phyloP scores from a whole-genome alignment of 2,329 filamentous ascomycete genomes.

The Aureobasidium sp. region DNA sequence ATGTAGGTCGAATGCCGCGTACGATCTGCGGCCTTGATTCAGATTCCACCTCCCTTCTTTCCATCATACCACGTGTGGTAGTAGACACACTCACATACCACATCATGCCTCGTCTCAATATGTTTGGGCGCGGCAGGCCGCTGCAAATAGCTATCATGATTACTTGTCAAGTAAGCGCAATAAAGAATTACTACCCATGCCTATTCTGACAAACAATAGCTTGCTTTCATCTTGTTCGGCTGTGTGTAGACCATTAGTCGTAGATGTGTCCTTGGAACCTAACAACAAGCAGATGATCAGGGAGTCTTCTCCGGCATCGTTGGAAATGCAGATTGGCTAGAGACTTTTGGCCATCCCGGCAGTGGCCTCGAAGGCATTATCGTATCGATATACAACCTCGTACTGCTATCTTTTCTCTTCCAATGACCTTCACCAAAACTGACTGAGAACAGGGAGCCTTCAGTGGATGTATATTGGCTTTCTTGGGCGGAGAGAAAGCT shows the following conservation, averaged over 20 bases:
- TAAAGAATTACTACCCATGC: neutral
- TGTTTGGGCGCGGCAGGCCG: constrained; percentile 25
- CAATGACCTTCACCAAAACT: no score
- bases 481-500: constrained; percentile 32
- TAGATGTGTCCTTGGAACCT: neutral
- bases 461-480: constrained; percentile 32
- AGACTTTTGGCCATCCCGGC: constrained; percentile 35
- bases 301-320: constrained; percentile 36
- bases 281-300: constrained; percentile 21
- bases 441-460: constrained; percentile 22
- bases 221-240: constrained; percentile 29
- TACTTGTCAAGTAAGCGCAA: constrained; percentile 22
- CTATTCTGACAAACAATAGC: neutral
- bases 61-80: neutral
- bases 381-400: constrained; percentile 37
- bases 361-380: constrained; percentile 37
- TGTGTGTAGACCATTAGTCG: constrained; percentile 21
- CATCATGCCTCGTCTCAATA: constrained; percentile 20
- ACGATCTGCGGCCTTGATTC: neutral
- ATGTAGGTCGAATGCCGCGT: neutral
- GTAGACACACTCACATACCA: neutral
- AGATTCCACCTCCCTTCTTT: neutral
- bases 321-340: constrained; percentile 33
- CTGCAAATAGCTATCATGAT: constrained; percentile 28
- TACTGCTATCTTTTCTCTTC: constrained; percentile 21